Conservation (phyloP, 2,329 filamentous ascomycete genomes). For the Colletotrichum sp. region DNA sequence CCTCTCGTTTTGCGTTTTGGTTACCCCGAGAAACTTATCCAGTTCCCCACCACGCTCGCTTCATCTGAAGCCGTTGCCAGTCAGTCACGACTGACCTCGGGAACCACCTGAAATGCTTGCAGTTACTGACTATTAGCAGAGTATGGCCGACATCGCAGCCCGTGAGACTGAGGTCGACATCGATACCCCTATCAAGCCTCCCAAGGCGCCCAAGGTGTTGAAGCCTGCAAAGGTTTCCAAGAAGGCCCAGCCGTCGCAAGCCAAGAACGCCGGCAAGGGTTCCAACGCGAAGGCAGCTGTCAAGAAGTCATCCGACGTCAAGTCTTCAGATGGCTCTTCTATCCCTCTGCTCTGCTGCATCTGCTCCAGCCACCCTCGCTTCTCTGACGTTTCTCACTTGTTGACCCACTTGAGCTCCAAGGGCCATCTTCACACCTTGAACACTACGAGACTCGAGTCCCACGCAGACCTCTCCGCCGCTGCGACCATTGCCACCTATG, state of each 20-base stretch:
- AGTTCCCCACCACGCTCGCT: background rate
- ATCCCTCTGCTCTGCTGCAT: slow-evolving; percentile 82
- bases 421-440: slow-evolving; percentile 84
- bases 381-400: slow-evolving; percentile 90
- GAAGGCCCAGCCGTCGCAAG: background rate
- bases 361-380: slow-evolving; percentile 79
- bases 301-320: slow-evolving; percentile 23
- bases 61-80: background rate
- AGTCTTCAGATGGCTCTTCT: slow-evolving; percentile 22
- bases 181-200: background rate
- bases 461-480: slow-evolving; percentile 71
- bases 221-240: background rate
- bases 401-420: slow-evolving; percentile 94
- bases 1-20: slow-evolving; percentile 18
- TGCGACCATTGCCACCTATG: slow-evolving; percentile 68
- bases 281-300: slow-evolving; percentile 20
- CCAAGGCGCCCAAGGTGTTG: background rate
- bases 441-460: slow-evolving; percentile 78
- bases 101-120: background rate
- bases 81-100: slow-evolving; percentile 10
- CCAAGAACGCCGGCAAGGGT: background rate
- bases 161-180: background rate
- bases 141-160: slow-evolving; percentile 39
- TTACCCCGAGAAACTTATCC: background rate
- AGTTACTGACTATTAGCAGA: slow-evolving; percentile 26